Base-by-base conservation (phyloP, 495 filamentous ascomycete species). In the Talaromyces ruber region DNA sequence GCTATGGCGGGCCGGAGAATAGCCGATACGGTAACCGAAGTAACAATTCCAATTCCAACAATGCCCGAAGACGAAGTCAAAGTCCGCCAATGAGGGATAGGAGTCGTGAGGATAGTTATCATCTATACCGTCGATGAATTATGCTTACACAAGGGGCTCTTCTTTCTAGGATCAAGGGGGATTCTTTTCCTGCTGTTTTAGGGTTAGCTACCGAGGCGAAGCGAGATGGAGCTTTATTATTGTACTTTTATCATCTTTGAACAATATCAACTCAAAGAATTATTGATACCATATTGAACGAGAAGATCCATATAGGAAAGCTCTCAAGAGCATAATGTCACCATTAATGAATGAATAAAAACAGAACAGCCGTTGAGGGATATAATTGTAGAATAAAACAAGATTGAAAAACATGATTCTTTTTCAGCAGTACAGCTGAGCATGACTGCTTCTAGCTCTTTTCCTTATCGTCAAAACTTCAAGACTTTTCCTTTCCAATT, bases 61-160 rank as follows among this genome's bases (percentile, higher is more conserved):
- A 39, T n/a, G 54, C 70, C 4, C 64, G 75, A 57, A 65, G 75
- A 58, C 68, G 77, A 60, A 80, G 77, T 43, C 74, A 73, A 22
- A 80, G 76, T 59, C 77, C 77, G 14, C 55, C 50, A 16, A 65
- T 60, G 16, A 70, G 68, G 61, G 73, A 78, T 14, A 62, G 64
- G 37, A 50, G 58, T 14, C 59, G 59, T 52, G 59, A 60, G 39
- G 61, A 57, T 64, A 60, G 26, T 32, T 60, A 60, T 22, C n/a
- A 60, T 32, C n/a, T 60, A 29, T 60, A 60, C 43, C 59, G 59
- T 50, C 21, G 59, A 34, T 60, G 34, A 59, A 24, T 47, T 25
- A 54, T 54, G 11, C 47, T 52, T 52, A 24, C 5, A 26, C 24
- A 7, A 54, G 24, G 22, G 9, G 4, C 9, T 53, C 6, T 24